Percentiles rank a stretch among this genome's conserved stretches.
Conservation (phyloP, 106 monocot species). For the Vanilla planifolia region DNA sequence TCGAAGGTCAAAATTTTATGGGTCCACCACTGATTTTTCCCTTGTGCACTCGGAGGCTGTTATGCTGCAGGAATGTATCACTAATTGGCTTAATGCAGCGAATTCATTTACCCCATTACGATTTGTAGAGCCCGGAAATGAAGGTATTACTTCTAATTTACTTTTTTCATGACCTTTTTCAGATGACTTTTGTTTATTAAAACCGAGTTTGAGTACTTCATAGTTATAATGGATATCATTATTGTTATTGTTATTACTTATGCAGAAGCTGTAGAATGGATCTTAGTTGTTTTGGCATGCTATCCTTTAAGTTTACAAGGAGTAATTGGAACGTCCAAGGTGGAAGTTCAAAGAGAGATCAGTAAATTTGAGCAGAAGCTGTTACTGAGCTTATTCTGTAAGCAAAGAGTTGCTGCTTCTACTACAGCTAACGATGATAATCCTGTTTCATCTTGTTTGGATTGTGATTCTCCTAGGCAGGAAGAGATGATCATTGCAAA, state of each 20-base stretch:
- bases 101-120: conserved; percentile 44
- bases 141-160: conserved; percentile 39
- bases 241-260: conserved; percentile 1
- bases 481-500: conserved; percentile 46
- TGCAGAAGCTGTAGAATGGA: conserved; percentile 79
- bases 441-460: conserved; percentile 4
- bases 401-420: conserved; percentile 28
- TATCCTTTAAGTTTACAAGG: conserved; percentile 47
- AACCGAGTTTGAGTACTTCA: neutral
- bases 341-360: conserved; percentile 33
- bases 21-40: conserved; percentile 17
- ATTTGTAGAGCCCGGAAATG: conserved; percentile 9
- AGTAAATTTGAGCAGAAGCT: conserved; percentile 31
- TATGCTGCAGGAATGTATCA: conserved; percentile 29
- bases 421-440: conserved; percentile 4
- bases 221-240: neutral
- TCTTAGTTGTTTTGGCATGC: conserved; percentile 77
- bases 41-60: conserved; percentile 18
- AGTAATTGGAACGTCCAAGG: conserved; percentile 26
- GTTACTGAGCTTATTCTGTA: conserved; percentile 65
- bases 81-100: conserved; percentile 60
- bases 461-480: conserved; percentile 13
- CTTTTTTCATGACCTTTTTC: no score
- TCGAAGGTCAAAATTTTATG: conserved; percentile 20
- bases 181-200: neutral